Evolutionary conservation across 805 yeast genomes (phyloP).

Genomic region (Candida ovalis): DNA sequence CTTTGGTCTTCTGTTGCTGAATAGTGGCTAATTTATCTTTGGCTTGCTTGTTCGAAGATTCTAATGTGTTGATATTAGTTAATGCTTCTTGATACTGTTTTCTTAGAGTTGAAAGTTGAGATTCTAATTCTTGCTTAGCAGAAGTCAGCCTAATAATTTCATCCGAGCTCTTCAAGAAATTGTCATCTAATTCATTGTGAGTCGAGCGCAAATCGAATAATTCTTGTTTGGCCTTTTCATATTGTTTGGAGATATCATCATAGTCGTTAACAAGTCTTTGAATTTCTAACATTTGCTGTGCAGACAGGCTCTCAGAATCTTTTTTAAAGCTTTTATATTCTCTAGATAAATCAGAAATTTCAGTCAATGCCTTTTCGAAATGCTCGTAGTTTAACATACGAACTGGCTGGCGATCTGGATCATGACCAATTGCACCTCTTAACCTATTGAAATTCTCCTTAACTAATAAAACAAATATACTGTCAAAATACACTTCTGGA

Average conservation of each 20-base stretch:
- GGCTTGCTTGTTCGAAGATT: slow-evolving; percentile 23
- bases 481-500: slow-evolving; percentile 75
- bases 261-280: slow-evolving; percentile 22
- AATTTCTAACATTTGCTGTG: slow-evolving; percentile 21
- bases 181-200: slow-evolving; percentile 23
- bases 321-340: slow-evolving; percentile 17
- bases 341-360: slow-evolving; percentile 20
- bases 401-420: slow-evolving; percentile 70
- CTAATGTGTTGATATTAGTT: slow-evolving; percentile 17
- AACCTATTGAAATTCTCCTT: slow-evolving; percentile 68
- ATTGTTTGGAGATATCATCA: slow-evolving; percentile 32
- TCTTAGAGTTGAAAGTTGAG: slow-evolving; percentile 22
- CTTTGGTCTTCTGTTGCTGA: slow-evolving; percentile 39
- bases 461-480: slow-evolving; percentile 58
- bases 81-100: slow-evolving; percentile 21
- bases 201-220: slow-evolving; percentile 32
- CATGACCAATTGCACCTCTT: slow-evolving; percentile 64
- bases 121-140: slow-evolving; percentile 31
- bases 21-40: slow-evolving; percentile 28
- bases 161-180: slow-evolving; percentile 21
- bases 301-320: slow-evolving; percentile 14
- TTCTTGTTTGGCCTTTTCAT: slow-evolving; percentile 22
- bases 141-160: slow-evolving; percentile 25
- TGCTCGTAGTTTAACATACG: slow-evolving; percentile 61
- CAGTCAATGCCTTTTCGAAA: slow-evolving; percentile 43